Evolutionary conservation across 805 yeast species (phyloP).

Genomic region (Teunomyces funiuensis): DNA sequence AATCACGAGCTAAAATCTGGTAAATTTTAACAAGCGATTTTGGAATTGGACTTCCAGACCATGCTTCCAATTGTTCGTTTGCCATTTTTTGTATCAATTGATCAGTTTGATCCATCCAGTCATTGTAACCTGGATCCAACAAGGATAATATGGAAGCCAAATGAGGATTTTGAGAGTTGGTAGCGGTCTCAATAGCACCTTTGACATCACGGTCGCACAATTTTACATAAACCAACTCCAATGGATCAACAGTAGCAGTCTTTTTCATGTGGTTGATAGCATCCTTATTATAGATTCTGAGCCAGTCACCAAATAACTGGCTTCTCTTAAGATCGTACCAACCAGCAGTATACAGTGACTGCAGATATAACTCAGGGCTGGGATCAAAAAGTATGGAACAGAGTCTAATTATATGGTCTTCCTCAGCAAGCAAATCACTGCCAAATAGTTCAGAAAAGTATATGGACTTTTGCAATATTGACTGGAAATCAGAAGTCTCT

Average conservation of each 20-base stretch:
- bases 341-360: too few species aligned
- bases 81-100: conserved; percentile 47
- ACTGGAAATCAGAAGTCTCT: not conserved
- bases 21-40: conserved; percentile 55
- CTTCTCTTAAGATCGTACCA: conserved; percentile 36
- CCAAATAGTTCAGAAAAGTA: conserved; percentile 20
- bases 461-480: conserved; percentile 4
- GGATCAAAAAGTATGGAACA: conserved; percentile 58
- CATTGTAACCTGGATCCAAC: conserved; percentile 67
- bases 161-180: conserved; percentile 63
- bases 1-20: conserved; percentile 59
- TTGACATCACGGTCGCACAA: conserved; percentile 57
- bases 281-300: conserved; percentile 43
- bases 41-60: conserved; percentile 62
- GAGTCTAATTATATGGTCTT: conserved; percentile 49
- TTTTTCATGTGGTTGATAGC: conserved; percentile 30
- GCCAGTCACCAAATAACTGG: conserved; percentile 55
- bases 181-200: conserved; percentile 62
- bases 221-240: conserved; percentile 51
- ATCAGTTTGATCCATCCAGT: conserved; percentile 53
- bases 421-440: conserved; percentile 12
- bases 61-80: conserved; percentile 57
- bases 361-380: conserved; percentile 9
- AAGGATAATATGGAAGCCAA: conserved; percentile 68
- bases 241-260: conserved; percentile 30